Evolutionary conservation across 2,329 filamentous ascomycete genomes (phyloP), one percentile per base, ranked within the genome.

Genomic region (Beauveria sp.): DNA sequence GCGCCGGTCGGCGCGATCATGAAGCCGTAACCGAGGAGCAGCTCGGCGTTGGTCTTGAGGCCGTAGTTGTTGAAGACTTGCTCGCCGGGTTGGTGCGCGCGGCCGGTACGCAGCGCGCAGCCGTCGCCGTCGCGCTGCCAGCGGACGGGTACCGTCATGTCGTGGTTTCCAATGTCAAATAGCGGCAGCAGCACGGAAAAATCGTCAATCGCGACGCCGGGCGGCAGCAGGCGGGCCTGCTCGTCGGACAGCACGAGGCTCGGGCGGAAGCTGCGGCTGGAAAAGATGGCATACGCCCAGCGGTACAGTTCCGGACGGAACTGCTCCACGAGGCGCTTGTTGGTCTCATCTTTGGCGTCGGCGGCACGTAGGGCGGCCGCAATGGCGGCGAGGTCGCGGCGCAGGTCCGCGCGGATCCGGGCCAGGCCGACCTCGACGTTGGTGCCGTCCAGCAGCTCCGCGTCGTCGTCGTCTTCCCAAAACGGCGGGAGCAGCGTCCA

Each of bases 31-130:
- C 80, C 84, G 2, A 88, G 73, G 1, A 88, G 76, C 26, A 88
- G 75, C 73, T 90, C 87, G 62, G 86, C 87, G 67, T 91, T 92
- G 7, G 87, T 89, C 72, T 90, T 89, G 68, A 76, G 71, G 34
- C 88, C 88, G 68, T 92, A 92, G 70, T 90, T 91, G 75, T 90
- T 90, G 67, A 79, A 86, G 26, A 85, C 71, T 65, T 85, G 82
- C 34, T 83, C 71, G 0, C 85, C 84, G 0, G 82, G 73, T 5
- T 64, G 54, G 66, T 86, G 80, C 1, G 66, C 63, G 60, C 76
- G 73, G 20, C 68, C 70, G 9, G 78, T 76, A 18, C 71, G 68
- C 10, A 86, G 74, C 9, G 69, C 72, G 62, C 81, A 84, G 22
- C 65, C 52, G 16, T 65, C 14, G 55, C 7, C 28, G 44, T 34